phyloP scores from a whole-genome alignment of 2,329 filamentous ascomycete genomes.

The Pleoardoris graminearum region DNA sequence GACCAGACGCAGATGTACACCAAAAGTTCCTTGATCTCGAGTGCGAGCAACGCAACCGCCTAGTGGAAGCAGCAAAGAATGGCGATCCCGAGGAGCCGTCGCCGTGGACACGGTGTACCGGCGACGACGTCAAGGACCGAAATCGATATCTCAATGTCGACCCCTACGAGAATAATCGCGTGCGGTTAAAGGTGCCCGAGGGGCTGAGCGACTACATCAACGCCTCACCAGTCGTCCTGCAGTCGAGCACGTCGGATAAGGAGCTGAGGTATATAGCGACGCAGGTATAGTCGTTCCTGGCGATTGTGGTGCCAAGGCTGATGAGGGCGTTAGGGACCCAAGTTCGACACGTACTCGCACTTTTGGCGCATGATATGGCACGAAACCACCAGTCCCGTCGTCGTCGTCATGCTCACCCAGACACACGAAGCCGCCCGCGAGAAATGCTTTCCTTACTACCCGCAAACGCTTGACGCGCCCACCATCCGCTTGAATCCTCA shows the following conservation, averaged over 20 bases:
- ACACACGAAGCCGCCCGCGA: conserved; percentile 76
- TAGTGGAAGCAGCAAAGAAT: conserved; percentile 49
- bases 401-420: conserved; percentile 94
- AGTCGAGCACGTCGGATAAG: conserved; percentile 46
- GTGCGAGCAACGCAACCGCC: conserved; percentile 61
- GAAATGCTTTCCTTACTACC: conserved; percentile 92
- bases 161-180: conserved; percentile 83
- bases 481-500: conserved; percentile 61
- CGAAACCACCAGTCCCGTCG: conserved; percentile 69
- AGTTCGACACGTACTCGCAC: conserved; percentile 72
- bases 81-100: conserved; percentile 52
- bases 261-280: conserved; percentile 80
- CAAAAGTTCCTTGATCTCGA: conserved; percentile 65
- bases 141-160: conserved; percentile 91
- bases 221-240: conserved; percentile 52
- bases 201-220: conserved; percentile 61
- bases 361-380: conserved; percentile 97
- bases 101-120: conserved; percentile 62
- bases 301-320: background rate
- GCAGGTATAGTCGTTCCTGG: conserved; percentile 56
- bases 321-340: conserved; percentile 67
- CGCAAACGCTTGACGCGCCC: conserved; percentile 49
- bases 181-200: conserved; percentile 77
- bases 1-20: conserved; percentile 55
- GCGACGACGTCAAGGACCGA: conserved; percentile 61